Conservation (phyloP, 1,139 yeast species). For the Suhomyces coccinellae region DNA sequence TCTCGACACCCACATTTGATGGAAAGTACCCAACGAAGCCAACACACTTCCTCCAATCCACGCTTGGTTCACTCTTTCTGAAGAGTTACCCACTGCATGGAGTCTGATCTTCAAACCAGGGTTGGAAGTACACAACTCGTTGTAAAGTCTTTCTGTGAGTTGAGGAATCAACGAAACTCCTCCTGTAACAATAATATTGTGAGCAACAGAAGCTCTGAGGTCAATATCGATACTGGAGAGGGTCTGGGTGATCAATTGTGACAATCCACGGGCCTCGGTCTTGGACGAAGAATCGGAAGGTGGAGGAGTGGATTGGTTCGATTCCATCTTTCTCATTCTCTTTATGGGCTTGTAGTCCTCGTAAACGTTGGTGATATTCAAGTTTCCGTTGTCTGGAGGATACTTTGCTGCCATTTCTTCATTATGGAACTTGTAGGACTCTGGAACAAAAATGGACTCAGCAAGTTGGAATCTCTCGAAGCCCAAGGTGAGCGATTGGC, state of each 20-base stretch:
- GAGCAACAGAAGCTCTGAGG: constrained; percentile 84
- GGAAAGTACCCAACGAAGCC: constrained; percentile 92
- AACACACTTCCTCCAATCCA: constrained; percentile 97
- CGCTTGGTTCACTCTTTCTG: constrained; percentile 80
- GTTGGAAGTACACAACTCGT: constrained; percentile 68
- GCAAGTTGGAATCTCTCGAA: constrained; percentile 67
- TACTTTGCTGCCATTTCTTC: constrained; percentile 26
- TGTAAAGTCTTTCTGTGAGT: constrained; percentile 74
- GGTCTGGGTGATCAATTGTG: constrained; percentile 69
- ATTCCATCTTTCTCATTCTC: constrained; percentile 51
- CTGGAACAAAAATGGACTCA: constrained; percentile 73
- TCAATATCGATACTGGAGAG: constrained; percentile 81
- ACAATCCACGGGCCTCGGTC: constrained; percentile 49
- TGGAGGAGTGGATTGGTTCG: constrained; percentile 41
- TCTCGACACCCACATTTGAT: constrained; percentile 93
- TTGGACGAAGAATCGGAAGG: constrained; percentile 24
- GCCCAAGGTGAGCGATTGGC: constrained; percentile 42
- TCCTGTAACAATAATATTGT: constrained; percentile 90
- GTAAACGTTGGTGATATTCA: constrained; percentile 39
- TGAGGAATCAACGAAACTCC: constrained; percentile 88
- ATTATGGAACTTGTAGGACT: constrained; percentile 37
- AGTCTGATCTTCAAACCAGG: constrained; percentile 93
- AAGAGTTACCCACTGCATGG: constrained; percentile 82
- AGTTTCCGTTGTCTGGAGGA: constrained; percentile 39
- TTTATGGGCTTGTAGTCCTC: constrained; percentile 74